These are phyloP conservation scores for Xerocomellus dryophilus DNA, from an alignment of 768 basidiomycete genomes.

Conservation along the genomic window DNA sequence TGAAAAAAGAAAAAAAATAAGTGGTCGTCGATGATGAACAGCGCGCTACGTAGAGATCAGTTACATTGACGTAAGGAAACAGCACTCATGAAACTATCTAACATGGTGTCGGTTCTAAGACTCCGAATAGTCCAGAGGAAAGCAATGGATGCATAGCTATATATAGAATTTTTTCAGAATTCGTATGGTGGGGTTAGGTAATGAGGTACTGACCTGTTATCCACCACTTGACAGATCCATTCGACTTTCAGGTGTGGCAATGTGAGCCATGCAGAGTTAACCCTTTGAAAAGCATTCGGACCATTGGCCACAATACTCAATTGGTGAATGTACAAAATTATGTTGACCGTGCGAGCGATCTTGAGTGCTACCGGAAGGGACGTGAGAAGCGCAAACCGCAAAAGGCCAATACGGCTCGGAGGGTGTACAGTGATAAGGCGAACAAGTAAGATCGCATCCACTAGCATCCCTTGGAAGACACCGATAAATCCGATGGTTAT, in stretches of 20 bases:
- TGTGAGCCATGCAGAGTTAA: slow-evolving; percentile 8
- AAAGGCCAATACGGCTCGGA: slow-evolving; percentile 1
- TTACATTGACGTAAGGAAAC: slow-evolving; percentile 1
- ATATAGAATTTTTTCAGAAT: background rate
- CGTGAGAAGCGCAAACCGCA: slow-evolving; percentile 13
- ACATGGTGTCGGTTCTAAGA: background rate
- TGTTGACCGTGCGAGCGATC: slow-evolving; percentile 18
- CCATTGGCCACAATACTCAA: background rate
- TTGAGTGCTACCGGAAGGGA: slow-evolving; percentile 22
- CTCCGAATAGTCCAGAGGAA: slow-evolving; percentile 24
- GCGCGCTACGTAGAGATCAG: background rate
- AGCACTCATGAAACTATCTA: background rate
- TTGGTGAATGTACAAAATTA: slow-evolving; percentile 12
- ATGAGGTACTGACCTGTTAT: slow-evolving; percentile 22
- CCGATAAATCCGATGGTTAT: no score
- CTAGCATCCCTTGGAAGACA: no score
- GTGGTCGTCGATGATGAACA: background rate
- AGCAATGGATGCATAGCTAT: slow-evolving; percentile 24
- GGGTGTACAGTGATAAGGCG: slow-evolving; percentile 23
- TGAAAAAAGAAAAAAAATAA: background rate
- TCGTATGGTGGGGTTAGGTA: background rate
- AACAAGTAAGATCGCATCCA: slow-evolving; percentile 11
- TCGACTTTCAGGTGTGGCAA: slow-evolving; percentile 31
- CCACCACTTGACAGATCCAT: slow-evolving; percentile 27
- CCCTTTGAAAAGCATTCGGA: background rate